Evolutionary conservation across 164 flowering plant species (phyloP).

Genomic region (Stephania cephalantha): DNA sequence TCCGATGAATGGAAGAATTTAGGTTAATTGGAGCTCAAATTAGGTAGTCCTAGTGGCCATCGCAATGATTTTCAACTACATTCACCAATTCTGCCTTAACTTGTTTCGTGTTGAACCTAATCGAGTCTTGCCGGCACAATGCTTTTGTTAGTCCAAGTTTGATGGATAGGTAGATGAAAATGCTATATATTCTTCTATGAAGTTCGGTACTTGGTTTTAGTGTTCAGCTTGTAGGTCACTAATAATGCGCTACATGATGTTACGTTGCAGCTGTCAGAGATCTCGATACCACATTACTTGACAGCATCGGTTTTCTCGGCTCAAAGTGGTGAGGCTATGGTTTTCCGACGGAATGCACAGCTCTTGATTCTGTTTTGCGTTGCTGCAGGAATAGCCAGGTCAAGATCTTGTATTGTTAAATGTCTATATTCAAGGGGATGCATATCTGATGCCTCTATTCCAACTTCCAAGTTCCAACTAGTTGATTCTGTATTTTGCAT

Average conservation of each 20-base stretch:
- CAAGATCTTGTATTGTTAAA: conserved; percentile 58
- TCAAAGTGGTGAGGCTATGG: conserved; percentile 47
- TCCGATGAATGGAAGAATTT: too few relatives aligned
- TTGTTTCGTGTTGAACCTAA: too few relatives aligned
- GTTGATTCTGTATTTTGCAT: too few relatives aligned
- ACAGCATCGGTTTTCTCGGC: conserved; percentile 88
- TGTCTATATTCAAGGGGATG: neutral
- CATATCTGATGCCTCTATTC: neutral
- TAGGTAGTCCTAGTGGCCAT: too few relatives aligned
- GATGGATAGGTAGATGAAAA: neutral
- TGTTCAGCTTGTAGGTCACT: neutral
- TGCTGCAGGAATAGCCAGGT: conserved; percentile 87
- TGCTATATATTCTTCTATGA: too few relatives aligned
- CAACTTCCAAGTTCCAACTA: neutral
- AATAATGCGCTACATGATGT: neutral
- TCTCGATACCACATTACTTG: conserved; percentile 78
- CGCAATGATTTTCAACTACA: too few relatives aligned
- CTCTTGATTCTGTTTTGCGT: conserved; percentile 54
- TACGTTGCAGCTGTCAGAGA: conserved; percentile 62
- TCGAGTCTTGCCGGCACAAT: too few relatives aligned
- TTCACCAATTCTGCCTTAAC: too few relatives aligned
- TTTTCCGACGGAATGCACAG: conserved; percentile 57
- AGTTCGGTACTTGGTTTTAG: neutral
- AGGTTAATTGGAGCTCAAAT: too few relatives aligned
- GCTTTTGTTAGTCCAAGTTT: too few relatives aligned